These are phyloP conservation scores for Podaxis rugospora DNA, from an alignment of 768 basidiomycete genomes.

Conservation along the genomic window DNA sequence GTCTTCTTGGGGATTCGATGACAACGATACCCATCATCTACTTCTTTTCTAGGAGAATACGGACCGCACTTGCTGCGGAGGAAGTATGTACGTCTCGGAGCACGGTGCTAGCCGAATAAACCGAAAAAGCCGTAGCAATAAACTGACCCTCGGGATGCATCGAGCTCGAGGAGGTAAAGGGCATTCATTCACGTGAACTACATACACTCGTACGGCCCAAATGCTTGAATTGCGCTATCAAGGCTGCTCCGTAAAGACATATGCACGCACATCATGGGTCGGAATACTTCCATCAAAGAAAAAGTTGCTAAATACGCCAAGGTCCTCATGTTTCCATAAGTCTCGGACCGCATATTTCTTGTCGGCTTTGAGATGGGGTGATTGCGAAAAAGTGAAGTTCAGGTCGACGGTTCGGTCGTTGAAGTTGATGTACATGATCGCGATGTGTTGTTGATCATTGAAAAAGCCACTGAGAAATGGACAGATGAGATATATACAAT, in stretches of 20 bases:
- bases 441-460: conserved; percentile 23
- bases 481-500: background rate
- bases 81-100: background rate
- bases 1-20: background rate
- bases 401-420: conserved; percentile 23
- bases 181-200: background rate
- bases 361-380: conserved; percentile 21
- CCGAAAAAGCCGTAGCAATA: background rate
- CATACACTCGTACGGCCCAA: background rate
- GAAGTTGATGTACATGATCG: conserved; percentile 27
- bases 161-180: background rate
- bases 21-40: background rate
- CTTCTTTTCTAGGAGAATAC: background rate
- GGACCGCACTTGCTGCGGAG: conserved; percentile 6
- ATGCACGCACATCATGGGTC: conserved; percentile 24
- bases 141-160: background rate
- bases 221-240: background rate
- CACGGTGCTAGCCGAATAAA: background rate
- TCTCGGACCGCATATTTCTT: conserved; percentile 24
- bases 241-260: conserved; percentile 22
- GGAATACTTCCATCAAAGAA: conserved; percentile 23
- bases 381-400: conserved; percentile 24
- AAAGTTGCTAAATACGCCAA: conserved; percentile 18
- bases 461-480: conserved; percentile 16
- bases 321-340: conserved; percentile 25